These are phyloP conservation scores for Aureobasidium pullulans DNA, from an alignment of 2,329 filamentous ascomycete genomes.

Conservation along the genomic window DNA sequence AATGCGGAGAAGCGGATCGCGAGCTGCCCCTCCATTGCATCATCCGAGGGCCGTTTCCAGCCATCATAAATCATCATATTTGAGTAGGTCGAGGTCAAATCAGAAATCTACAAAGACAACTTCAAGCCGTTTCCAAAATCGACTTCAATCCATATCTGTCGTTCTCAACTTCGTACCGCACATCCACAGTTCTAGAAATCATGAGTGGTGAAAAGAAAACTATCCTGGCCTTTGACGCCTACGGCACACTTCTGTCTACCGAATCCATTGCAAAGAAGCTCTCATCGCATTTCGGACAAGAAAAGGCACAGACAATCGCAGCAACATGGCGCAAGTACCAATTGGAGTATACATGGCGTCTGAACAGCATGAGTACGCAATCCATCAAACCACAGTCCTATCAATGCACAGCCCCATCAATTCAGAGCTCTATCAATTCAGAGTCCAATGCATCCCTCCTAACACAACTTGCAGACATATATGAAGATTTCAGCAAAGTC, in stretches of 20 bases:
- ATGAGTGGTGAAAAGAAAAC: constrained; percentile 21
- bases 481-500: constrained; percentile 55
- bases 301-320: constrained; percentile 51
- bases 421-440: background rate
- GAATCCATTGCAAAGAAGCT: constrained; percentile 58
- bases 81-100: no score
- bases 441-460: background rate
- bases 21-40: no score
- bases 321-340: constrained; percentile 61
- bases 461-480: constrained; percentile 41
- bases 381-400: background rate
- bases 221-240: constrained; percentile 65
- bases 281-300: constrained; percentile 48
- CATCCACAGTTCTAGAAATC: background rate
- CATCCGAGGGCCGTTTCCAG: no score
- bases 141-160: no score
- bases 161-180: no score
- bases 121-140: no score
- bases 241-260: constrained; percentile 67
- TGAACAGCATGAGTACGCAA: constrained; percentile 64
- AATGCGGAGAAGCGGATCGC: no score
- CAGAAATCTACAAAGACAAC: no score
- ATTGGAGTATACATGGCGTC: constrained; percentile 69
- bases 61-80: no score
- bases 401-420: background rate